These are phyloP conservation scores for Diutina catenulata DNA, from an alignment of 1,139 yeast genomes.

Conservation along the genomic window DNA sequence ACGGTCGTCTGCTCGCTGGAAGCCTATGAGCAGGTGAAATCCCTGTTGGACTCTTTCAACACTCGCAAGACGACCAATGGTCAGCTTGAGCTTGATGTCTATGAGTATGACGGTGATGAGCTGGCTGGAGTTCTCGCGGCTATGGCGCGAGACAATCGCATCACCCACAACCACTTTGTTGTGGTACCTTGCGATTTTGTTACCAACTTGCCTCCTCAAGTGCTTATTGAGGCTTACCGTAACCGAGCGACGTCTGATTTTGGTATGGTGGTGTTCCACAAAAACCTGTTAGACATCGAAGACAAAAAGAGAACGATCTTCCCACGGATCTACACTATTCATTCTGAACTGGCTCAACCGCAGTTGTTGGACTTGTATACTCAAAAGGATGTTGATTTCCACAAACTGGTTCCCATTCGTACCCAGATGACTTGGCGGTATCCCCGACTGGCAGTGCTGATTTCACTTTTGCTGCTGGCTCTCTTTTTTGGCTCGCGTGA, in stretches of 20 bases:
- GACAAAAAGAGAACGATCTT: slow-evolving; percentile 60
- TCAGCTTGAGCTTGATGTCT: not conserved
- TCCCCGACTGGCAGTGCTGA: slow-evolving; percentile 67
- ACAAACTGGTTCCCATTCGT: slow-evolving; percentile 63
- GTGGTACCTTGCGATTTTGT: slow-evolving; percentile 87
- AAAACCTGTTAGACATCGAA: slow-evolving; percentile 57
- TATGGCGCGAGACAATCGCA: not conserved
- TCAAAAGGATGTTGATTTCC: slow-evolving; percentile 49
- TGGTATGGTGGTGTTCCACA: slow-evolving; percentile 64
- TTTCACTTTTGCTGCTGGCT: slow-evolving; percentile 62
- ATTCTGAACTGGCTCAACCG: slow-evolving; percentile 39
- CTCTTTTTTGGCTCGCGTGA: slow-evolving; percentile 63
- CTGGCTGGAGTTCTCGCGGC: not conserved
- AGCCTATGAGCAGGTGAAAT: slow-evolving; percentile 15
- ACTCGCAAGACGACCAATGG: not conserved
- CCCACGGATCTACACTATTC: slow-evolving; percentile 36
- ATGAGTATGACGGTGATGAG: not conserved
- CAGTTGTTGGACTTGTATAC: slow-evolving; percentile 62
- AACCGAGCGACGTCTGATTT: slow-evolving; percentile 52
- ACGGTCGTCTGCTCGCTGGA: slow-evolving; percentile 25
- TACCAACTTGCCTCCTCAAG: slow-evolving; percentile 86
- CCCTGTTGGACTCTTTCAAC: slow-evolving; percentile 41
- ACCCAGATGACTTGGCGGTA: slow-evolving; percentile 86
- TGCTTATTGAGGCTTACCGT: slow-evolving; percentile 73
- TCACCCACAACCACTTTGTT: slow-evolving; percentile 38